Conservation (phyloP, 345 rosid species). For the Citrus reticulata region DNA sequence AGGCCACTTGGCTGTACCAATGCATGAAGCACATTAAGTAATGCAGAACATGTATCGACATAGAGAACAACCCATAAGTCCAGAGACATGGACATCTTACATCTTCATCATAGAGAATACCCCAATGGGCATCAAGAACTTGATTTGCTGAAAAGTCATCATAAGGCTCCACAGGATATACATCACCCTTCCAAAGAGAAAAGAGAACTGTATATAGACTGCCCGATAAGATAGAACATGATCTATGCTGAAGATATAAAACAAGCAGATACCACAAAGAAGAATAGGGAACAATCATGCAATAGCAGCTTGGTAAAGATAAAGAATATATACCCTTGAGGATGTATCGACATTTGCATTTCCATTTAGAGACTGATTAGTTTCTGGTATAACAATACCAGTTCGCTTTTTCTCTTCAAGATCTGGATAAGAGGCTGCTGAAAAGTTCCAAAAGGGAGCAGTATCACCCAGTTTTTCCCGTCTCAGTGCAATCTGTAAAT, state of each 20-base stretch:
- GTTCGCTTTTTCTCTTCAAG: constrained; percentile 27
- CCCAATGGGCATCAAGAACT: constrained; percentile 98
- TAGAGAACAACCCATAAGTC: background rate
- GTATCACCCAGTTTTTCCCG: constrained; percentile 82
- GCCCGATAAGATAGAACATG: background rate
- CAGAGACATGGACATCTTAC: constrained; percentile 41
- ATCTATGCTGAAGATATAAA: constrained; percentile 1
- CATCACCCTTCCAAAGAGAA: constrained; percentile 66
- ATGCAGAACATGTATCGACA: background rate
- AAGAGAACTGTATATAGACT: background rate
- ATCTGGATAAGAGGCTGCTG: constrained; percentile 64
- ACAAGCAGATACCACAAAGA: constrained; percentile 1
- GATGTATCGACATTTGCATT: constrained; percentile 29
- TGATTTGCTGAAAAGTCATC: constrained; percentile 39
- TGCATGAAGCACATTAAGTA: background rate
- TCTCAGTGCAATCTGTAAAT: constrained; percentile 69
- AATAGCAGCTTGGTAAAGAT: background rate
- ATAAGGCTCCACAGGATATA: constrained; percentile 85
- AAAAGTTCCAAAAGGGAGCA: constrained; percentile 81
- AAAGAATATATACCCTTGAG: constrained; percentile 35
- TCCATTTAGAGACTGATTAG: constrained; percentile 25
- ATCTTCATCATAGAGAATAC: constrained; percentile 80
- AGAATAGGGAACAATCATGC: background rate
- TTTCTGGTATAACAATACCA: constrained; percentile 23
- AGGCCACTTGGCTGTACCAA: constrained; percentile 68